phyloP scores from a whole-genome alignment of 768 basidiomycete genomes.

The Infundibulicybe gibba region DNA sequence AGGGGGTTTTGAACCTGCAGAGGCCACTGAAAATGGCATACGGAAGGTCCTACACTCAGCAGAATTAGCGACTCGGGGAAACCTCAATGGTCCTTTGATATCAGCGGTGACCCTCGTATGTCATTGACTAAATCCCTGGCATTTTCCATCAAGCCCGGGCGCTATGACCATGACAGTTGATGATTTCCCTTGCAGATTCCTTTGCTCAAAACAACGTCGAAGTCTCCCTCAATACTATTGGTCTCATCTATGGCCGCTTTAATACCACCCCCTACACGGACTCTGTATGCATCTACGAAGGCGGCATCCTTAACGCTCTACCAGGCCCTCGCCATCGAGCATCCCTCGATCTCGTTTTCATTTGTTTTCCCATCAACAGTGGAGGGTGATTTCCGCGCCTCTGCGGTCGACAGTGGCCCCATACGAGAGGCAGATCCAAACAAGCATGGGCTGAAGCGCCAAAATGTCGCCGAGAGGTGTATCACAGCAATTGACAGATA shows the following conservation, averaged over 20 bases:
- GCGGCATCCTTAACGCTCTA: slow-evolving; percentile 74
- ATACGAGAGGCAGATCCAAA: slow-evolving; percentile 50
- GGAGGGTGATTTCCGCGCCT: slow-evolving; percentile 75
- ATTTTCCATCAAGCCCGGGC: background rate
- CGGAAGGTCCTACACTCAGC: slow-evolving; percentile 55
- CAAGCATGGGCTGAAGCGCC: slow-evolving; percentile 53
- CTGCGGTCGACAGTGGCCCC: slow-evolving; percentile 61
- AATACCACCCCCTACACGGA: slow-evolving; percentile 82
- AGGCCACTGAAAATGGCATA: slow-evolving; percentile 53
- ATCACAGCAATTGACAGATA: slow-evolving; percentile 55
- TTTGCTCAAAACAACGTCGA: slow-evolving; percentile 59
- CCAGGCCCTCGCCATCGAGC: slow-evolving; percentile 77
- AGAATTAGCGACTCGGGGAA: slow-evolving; percentile 51
- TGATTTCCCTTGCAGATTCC: slow-evolving; percentile 64
- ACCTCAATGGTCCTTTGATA: slow-evolving; percentile 68
- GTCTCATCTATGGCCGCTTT: slow-evolving; percentile 76
- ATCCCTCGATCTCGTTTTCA: slow-evolving; percentile 63
- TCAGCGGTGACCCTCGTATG: slow-evolving; percentile 71
- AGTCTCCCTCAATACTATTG: slow-evolving; percentile 70
- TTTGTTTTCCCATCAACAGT: slow-evolving; percentile 66
- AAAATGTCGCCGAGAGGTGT: slow-evolving; percentile 56
- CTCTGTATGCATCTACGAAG: slow-evolving; percentile 84
- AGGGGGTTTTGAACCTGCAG: slow-evolving; percentile 23
- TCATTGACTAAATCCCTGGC: slow-evolving; percentile 5
- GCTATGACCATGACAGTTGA: background rate